These are phyloP conservation scores for Gaeumannomyces tritici DNA, from an alignment of 2,329 filamentous ascomycete species.

Conservation along the genomic window DNA sequence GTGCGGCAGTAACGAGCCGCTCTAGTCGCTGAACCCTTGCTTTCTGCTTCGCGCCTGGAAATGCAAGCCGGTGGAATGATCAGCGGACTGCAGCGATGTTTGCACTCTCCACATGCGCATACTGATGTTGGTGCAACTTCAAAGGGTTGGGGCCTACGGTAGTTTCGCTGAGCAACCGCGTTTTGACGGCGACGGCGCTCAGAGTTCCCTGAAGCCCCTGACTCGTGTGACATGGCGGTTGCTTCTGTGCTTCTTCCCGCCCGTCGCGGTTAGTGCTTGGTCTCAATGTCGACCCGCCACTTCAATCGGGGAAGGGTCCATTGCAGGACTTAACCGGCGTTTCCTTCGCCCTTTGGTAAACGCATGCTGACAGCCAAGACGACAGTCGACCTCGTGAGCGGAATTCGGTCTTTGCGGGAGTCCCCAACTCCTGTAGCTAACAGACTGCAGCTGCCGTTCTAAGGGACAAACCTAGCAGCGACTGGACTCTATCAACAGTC, in stretches of 20 bases:
- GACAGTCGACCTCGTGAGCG: no score
- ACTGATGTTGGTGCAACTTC: no score
- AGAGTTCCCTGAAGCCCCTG: neutral
- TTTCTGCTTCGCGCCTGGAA: constrained; percentile 3
- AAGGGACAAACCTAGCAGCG: no score
- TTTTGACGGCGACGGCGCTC: constrained; percentile 5
- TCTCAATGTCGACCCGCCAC: no score
- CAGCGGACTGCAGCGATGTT: neutral
- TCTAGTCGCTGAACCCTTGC: constrained; percentile 1
- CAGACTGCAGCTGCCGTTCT: no score
- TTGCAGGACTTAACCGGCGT: no score
- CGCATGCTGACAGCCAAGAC: no score
- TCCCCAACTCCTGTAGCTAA: no score
- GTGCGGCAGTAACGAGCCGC: neutral
- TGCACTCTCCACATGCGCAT: no score
- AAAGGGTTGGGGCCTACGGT: constrained; percentile 2
- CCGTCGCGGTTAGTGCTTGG: neutral
- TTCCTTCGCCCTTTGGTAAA: no score
- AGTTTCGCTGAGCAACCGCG: constrained; percentile 6
- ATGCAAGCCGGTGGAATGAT: neutral
- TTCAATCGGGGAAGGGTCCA: neutral
- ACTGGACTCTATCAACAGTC: no score
- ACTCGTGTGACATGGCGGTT: neutral
- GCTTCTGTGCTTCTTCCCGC: no score
- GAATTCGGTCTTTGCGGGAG: neutral